phyloP scores from a whole-genome alignment of 176 grass and related monocot species.

The Zea mays region Zm-B73-REFERENCE-NAM-5.0 NC_050096.1:31205001-31205500 shows the following conservation, averaged over 20 bases:
- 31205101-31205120: constrained; percentile 52
- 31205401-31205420: no score
- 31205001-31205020: constrained; percentile 61
- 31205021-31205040: constrained; percentile 48
- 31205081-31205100: constrained; percentile 63
- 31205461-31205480: no score
- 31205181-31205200: not conserved
- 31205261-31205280: constrained; percentile 51
- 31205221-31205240: not conserved
- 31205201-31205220: no score
- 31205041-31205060: constrained; percentile 55
- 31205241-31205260: no score
- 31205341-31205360: constrained; percentile 66
- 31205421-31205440: no score
- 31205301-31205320: constrained; percentile 73
- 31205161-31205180: constrained; percentile 41
- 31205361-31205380: constrained; percentile 36
- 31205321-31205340: constrained; percentile 71
- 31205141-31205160: constrained; percentile 69
- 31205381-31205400: no score
- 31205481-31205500: no score
- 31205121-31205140: constrained; percentile 62
- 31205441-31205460: no score
- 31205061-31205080: constrained; percentile 58
- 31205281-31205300: constrained; percentile 74